Evolutionary conservation across 1,284 basidiomycete genomes (phyloP).

Genomic region (Sparassis latifolia): DNA sequence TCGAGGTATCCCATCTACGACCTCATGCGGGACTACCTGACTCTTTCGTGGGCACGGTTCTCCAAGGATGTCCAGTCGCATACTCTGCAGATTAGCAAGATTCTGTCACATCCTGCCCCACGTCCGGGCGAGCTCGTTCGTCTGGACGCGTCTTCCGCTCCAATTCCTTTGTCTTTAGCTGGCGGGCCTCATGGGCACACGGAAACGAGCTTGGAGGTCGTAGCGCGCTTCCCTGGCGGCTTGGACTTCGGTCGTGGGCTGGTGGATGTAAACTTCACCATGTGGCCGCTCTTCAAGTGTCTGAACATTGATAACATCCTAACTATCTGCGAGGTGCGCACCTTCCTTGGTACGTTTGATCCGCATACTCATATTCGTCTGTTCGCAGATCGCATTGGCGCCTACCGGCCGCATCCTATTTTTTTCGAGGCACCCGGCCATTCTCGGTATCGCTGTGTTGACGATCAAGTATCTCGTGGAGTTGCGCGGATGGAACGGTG

Average conservation of each 20-base stretch:
- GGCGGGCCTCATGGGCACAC: constrained; percentile 31
- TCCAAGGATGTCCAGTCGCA: constrained; percentile 88
- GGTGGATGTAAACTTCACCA: constrained; percentile 87
- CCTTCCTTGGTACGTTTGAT: neutral
- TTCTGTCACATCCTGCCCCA: constrained; percentile 77
- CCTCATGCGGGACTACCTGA: constrained; percentile 88
- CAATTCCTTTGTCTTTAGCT: constrained; percentile 11
- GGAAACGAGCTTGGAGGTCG: constrained; percentile 73
- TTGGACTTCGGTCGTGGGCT: constrained; percentile 79
- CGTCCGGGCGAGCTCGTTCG: constrained; percentile 81
- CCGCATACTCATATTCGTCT: constrained; percentile 1
- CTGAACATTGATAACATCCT: constrained; percentile 92
- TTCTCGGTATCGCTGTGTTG: constrained; percentile 86
- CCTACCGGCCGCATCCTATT: constrained; percentile 90
- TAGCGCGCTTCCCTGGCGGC: constrained; percentile 80
- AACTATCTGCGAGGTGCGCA: constrained; percentile 81
- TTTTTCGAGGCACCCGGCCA: constrained; percentile 84
- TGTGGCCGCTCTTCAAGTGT: constrained; percentile 96
- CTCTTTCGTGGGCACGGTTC: constrained; percentile 88
- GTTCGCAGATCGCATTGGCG: constrained; percentile 75
- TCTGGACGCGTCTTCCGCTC: constrained; percentile 66
- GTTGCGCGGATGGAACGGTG: constrained; percentile 89
- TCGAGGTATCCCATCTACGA: constrained; percentile 91
- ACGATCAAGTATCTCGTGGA: constrained; percentile 93
- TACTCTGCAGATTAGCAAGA: constrained; percentile 79